Evolutionary conservation across 805 yeast species (phyloP).

Genomic region (Yamadazyma laniorum): DNA sequence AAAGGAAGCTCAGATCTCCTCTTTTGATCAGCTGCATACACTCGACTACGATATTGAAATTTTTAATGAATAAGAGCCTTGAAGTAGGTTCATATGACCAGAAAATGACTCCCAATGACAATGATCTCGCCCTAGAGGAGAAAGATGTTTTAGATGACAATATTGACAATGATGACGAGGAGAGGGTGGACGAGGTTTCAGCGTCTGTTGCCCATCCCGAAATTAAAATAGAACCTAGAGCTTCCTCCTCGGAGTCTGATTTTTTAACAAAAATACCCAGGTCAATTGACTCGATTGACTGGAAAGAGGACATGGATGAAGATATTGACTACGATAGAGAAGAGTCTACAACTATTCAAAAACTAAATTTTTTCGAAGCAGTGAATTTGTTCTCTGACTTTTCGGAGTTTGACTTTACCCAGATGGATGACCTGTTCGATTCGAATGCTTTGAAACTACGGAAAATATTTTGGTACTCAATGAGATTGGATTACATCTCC

Average conservation of each 20-base stretch:
- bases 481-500: constrained; percentile 22
- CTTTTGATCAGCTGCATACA: constrained; percentile 29
- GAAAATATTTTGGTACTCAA: constrained; percentile 29
- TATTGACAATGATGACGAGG: background rate
- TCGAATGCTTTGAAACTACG: constrained; percentile 29
- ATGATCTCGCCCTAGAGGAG: background rate
- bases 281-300: constrained; percentile 1
- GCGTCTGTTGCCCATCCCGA: background rate
- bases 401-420: constrained; percentile 21
- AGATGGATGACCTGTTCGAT: constrained; percentile 4
- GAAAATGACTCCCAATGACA: background rate
- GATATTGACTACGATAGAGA: constrained; percentile 12
- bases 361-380: constrained; percentile 25
- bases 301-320: constrained; percentile 15
- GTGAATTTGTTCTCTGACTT: constrained; percentile 20
- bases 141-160: too few species aligned
- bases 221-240: background rate
- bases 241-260: background rate
- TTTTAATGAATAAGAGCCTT: constrained; percentile 20
- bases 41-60: constrained; percentile 29
- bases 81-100: background rate
- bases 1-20: constrained; percentile 17
- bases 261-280: background rate
- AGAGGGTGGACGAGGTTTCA: background rate
- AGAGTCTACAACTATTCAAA: constrained; percentile 6